A percentile compares a stretch with the other conserved stretches of the same genome.
These are phyloP conservation scores for Xerocomus nothofagi DNA, from an alignment of 1,284 basidiomycete genomes.

Conservation along the genomic window DNA sequence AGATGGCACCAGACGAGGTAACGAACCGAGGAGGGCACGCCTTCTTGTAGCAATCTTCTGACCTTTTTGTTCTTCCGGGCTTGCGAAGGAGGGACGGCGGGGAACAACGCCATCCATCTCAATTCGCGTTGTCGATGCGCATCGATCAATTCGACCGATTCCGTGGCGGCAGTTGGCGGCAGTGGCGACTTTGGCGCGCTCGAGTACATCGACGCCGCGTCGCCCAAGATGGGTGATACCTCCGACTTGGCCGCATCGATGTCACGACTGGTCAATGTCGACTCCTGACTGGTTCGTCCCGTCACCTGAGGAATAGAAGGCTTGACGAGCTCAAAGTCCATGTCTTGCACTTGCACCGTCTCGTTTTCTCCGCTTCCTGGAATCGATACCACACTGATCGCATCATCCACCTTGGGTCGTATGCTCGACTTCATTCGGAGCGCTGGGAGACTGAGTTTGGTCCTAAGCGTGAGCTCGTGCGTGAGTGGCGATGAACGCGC, in stretches of 20 bases:
- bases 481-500: slow-evolving; percentile 25
- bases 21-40: slow-evolving; percentile 82
- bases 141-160: slow-evolving; percentile 46
- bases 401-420: slow-evolving; percentile 30
- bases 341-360: slow-evolving; percentile 70
- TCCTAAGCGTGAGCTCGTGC: slow-evolving; percentile 24
- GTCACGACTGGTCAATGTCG: slow-evolving; percentile 36
- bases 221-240: slow-evolving; percentile 42
- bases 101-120: slow-evolving; percentile 74
- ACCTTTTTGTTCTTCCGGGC: slow-evolving; percentile 84
- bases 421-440: slow-evolving; percentile 26
- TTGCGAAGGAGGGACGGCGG: slow-evolving; percentile 59
- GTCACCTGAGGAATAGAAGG: slow-evolving; percentile 51
- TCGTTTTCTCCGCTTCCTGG: slow-evolving; percentile 36
- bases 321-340: slow-evolving; percentile 75
- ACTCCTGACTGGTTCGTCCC: slow-evolving; percentile 57
- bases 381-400: slow-evolving; percentile 29
- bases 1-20: slow-evolving; percentile 86
- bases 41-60: slow-evolving; percentile 74
- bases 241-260: slow-evolving; percentile 33
- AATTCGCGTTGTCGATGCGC: slow-evolving; percentile 74
- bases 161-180: slow-evolving; percentile 16
- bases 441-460: slow-evolving; percentile 34
- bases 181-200: slow-evolving; percentile 33
- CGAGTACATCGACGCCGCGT: slow-evolving; percentile 47